Evolutionary conservation across 1,139 yeast species (phyloP).

Genomic region (Blastobotrys raffinosifermentans): DNA sequence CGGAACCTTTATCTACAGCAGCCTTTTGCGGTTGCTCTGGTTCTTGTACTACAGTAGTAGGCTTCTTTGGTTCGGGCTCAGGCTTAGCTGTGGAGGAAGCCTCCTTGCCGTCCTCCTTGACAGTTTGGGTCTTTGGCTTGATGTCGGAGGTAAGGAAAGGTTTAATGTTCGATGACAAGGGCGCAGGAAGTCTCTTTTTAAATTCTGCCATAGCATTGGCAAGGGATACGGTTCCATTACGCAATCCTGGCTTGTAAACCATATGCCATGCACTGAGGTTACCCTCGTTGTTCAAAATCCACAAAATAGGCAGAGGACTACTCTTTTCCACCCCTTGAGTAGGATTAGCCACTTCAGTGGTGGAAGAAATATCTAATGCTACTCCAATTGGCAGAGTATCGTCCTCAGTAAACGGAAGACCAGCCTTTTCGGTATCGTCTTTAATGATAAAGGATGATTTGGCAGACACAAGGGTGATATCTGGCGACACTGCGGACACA

Average conservation of each 20-base stretch:
- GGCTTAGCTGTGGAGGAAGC: no score
- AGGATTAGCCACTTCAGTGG: conserved; percentile 45
- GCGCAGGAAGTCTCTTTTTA: background rate
- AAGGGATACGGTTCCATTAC: background rate
- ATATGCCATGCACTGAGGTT: conserved; percentile 59
- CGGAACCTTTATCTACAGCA: no score
- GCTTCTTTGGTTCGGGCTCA: no score
- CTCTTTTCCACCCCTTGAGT: conserved; percentile 49
- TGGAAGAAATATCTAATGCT: conserved; percentile 50
- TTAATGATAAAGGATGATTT: conserved; percentile 38
- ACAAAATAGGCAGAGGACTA: conserved; percentile 56
- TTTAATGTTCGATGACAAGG: no score
- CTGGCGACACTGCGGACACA: conserved; percentile 60
- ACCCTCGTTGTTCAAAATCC: conserved; percentile 61
- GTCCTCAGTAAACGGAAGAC: conserved; percentile 62
- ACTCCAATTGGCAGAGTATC: conserved; percentile 71
- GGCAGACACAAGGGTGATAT: conserved; percentile 42
- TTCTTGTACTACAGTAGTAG: no score
- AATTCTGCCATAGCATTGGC: conserved; percentile 4
- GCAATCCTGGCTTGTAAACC: conserved; percentile 27
- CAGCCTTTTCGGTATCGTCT: conserved; percentile 67
- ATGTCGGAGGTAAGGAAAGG: no score
- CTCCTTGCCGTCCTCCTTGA: no score
- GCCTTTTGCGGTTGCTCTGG: no score
- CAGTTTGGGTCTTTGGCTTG: no score